Percentiles rank a stretch among this genome's conserved stretches.
These are phyloP conservation scores for Solanum pimpinellifolium DNA, from an alignment of 257 asterid genomes.

Conservation along the genomic window DNA sequence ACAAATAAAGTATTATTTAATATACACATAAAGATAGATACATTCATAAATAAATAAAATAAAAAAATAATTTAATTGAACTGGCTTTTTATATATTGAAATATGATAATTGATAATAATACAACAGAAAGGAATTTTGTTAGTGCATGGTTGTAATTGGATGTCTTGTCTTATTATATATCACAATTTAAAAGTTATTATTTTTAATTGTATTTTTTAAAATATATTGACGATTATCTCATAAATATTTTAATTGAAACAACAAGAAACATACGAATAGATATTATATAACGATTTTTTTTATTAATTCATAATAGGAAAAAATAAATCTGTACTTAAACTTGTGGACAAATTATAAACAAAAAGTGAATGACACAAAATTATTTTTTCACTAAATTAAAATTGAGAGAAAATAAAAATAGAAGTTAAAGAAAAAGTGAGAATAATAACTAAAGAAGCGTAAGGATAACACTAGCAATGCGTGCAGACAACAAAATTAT, in stretches of 20 bases:
- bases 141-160: neutral
- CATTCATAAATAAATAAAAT: neutral
- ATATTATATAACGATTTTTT: too few relatives aligned
- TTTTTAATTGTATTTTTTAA: neutral
- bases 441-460: constrained; percentile 1
- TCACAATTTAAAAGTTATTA: neutral
- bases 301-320: neutral
- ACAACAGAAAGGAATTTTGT: neutral
- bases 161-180: neutral
- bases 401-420: neutral
- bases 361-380: constrained; percentile 11
- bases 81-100: neutral
- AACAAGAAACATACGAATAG: too few relatives aligned
- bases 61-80: neutral
- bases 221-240: too few relatives aligned
- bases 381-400: neutral
- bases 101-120: neutral
- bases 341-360: neutral
- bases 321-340: neutral
- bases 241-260: too few relatives aligned
- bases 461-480: constrained; percentile 25
- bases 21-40: neutral
- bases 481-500: constrained; percentile 63
- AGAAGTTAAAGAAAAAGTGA: neutral
- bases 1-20: constrained; percentile 6